Conservation (phyloP, 2,329 filamentous ascomycete species). For the Sporothrix inflata region DNA sequence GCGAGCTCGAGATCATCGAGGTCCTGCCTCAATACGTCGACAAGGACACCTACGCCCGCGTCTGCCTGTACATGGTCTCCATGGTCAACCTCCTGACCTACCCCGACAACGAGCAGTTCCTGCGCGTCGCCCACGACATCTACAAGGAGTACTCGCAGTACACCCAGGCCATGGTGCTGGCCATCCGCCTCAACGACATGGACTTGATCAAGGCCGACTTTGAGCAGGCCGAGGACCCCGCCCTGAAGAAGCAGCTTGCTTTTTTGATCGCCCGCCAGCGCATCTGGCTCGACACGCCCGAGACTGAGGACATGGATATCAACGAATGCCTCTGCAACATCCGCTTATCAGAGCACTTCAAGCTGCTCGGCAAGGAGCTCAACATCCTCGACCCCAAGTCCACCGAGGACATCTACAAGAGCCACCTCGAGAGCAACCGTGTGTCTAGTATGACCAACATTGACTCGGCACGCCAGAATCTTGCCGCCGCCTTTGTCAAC, state of each 20-base stretch:
- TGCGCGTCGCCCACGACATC: constrained; percentile 88
- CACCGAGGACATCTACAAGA: constrained; percentile 99
- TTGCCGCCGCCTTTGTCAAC: constrained; percentile 95
- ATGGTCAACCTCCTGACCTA: constrained; percentile 98
- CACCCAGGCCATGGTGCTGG: constrained; percentile 89
- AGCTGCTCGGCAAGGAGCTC: constrained; percentile 88
- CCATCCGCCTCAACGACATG: constrained; percentile 88
- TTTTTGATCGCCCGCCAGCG: constrained; percentile 91
- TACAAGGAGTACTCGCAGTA: constrained; percentile 93
- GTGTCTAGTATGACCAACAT: constrained; percentile 92
- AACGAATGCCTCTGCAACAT: constrained; percentile 88
- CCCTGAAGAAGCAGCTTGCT: constrained; percentile 88
- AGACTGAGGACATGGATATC: constrained; percentile 68
- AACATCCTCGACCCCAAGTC: constrained; percentile 97
- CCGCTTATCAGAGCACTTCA: constrained; percentile 89
- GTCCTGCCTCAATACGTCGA: constrained; percentile 87
- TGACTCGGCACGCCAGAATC: constrained; percentile 92
- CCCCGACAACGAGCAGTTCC: constrained; percentile 94
- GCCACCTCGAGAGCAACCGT: constrained; percentile 91
- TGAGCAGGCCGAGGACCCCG: constrained; percentile 75
- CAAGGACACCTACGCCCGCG: constrained; percentile 88
- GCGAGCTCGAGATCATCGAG: constrained; percentile 96
- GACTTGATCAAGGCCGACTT: constrained; percentile 82
- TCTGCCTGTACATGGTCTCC: constrained; percentile 97
- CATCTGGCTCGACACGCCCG: constrained; percentile 67